Evolutionary conservation across 2,329 filamentous ascomycete genomes (phyloP).

Genomic region (Lasiodiplodia hormozganensis): DNA sequence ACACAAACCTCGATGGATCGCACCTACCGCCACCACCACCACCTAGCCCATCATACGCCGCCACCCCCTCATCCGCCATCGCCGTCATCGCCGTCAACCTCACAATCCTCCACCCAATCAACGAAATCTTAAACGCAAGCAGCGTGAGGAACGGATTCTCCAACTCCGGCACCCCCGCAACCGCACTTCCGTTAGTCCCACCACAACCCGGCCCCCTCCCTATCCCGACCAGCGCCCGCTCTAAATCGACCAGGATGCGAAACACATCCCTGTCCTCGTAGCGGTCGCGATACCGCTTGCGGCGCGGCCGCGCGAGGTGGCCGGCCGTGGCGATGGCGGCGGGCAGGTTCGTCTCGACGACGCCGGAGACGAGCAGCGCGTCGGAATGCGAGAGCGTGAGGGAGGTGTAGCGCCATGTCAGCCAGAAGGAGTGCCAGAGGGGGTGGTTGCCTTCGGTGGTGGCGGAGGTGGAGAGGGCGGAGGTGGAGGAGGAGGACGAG

Average conservation of each 20-base stretch:
- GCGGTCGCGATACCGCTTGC: background rate
- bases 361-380: background rate
- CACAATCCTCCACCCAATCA: constrained; percentile 10
- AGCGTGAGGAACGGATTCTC: constrained; percentile 7
- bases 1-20: background rate
- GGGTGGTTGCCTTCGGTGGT: background rate
- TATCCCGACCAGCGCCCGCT: background rate
- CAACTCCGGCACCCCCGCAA: background rate
- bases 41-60: background rate
- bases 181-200: background rate
- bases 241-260: background rate
- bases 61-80: background rate
- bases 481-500: background rate
- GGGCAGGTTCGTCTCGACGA: constrained; percentile 7
- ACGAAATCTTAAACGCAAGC: constrained; percentile 2
- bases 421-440: constrained; percentile 5
- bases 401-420: background rate
- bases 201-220: background rate
- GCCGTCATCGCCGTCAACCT: background rate
- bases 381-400: background rate
- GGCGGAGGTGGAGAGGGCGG: background rate
- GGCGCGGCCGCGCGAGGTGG: background rate
- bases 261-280: constrained; percentile 2
- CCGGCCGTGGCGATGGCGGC: constrained; percentile 5
- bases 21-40: no score